Conservation (phyloP, 2,329 filamentous ascomycete genomes). For the Didymellaceae sp. region DNA sequence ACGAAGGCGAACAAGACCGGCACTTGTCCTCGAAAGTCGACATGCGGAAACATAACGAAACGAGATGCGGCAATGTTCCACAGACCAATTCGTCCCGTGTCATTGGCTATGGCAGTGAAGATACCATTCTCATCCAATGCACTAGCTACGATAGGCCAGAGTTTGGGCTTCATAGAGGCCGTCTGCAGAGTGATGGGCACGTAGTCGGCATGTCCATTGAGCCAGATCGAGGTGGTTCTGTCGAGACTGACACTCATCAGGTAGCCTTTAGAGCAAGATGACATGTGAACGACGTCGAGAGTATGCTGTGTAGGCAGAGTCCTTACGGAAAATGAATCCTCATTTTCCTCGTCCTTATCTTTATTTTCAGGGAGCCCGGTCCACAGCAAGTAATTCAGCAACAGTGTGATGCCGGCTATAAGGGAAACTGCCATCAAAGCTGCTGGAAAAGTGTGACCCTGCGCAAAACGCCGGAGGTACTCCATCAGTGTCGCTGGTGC, state of each 20-base stretch:
- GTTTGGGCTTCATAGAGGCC: conserved; percentile 41
- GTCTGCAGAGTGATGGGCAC: conserved; percentile 40
- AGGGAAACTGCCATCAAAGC: conserved; percentile 67
- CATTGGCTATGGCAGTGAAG: conserved; percentile 71
- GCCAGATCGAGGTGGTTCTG: conserved; percentile 70
- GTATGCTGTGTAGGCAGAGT: conserved; percentile 68
- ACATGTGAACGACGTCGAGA: conserved; percentile 72
- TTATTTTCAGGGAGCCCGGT: conserved; percentile 60
- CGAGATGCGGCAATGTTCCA: conserved; percentile 67
- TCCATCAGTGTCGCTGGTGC: conserved; percentile 60
- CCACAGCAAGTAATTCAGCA: conserved; percentile 78
- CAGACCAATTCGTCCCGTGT: conserved; percentile 62
- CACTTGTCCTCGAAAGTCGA: conserved; percentile 65
- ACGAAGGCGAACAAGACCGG: conserved; percentile 67
- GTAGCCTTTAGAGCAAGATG: conserved; percentile 67
- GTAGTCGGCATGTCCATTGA: conserved; percentile 39
- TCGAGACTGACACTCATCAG: conserved; percentile 75
- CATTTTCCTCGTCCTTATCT: conserved; percentile 56
- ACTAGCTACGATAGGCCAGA: conserved; percentile 62
- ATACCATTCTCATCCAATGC: conserved; percentile 69
- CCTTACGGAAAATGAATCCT: conserved; percentile 64
- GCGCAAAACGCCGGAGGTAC: conserved; percentile 54
- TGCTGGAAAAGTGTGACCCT: conserved; percentile 74
- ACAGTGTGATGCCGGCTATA: conserved; percentile 68
- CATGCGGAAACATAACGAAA: conserved; percentile 60